Percentiles rank a stretch among this genome's conserved stretches.
Evolutionary conservation across 371 early-diverging fungal species (phyloP).

Genomic region (Rhizopus microsporus): DNA sequence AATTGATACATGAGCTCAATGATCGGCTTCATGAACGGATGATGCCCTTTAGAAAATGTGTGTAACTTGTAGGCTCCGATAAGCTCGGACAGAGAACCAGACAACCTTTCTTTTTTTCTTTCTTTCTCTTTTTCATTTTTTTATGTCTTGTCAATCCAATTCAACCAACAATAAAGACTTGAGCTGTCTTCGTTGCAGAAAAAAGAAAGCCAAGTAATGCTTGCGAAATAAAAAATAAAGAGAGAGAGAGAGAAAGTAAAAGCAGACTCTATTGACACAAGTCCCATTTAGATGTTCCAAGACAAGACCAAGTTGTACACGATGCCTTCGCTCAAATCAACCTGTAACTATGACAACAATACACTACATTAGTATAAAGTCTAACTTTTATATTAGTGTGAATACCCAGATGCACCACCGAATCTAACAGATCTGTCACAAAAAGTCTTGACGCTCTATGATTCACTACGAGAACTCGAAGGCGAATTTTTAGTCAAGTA

Average conservation of each 20-base stretch:
- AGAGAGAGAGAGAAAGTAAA: no score
- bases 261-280: no score
- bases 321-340: slow-evolving; percentile 52
- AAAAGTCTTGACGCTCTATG: slow-evolving; percentile 47
- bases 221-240: background rate
- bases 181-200: slow-evolving; percentile 52
- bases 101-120: background rate
- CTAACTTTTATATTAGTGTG: slow-evolving; percentile 33
- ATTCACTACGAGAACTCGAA: slow-evolving; percentile 41
- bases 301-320: slow-evolving; percentile 51
- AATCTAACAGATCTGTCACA: slow-evolving; percentile 49
- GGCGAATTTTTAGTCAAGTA: slow-evolving; percentile 44
- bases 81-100: slow-evolving; percentile 8
- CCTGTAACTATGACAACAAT: slow-evolving; percentile 24
- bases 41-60: no score
- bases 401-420: slow-evolving; percentile 55
- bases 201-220: slow-evolving; percentile 56
- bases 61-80: no score
- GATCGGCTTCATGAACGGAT: background rate
- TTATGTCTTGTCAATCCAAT: background rate
- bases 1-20: slow-evolving; percentile 3
- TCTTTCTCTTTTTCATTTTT: background rate
- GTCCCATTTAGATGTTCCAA: slow-evolving; percentile 43
- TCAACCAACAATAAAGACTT: slow-evolving; percentile 35
- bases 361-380: background rate